Conservation (phyloP, 768 basidiomycete genomes). For the Ramaria sp. region DNA sequence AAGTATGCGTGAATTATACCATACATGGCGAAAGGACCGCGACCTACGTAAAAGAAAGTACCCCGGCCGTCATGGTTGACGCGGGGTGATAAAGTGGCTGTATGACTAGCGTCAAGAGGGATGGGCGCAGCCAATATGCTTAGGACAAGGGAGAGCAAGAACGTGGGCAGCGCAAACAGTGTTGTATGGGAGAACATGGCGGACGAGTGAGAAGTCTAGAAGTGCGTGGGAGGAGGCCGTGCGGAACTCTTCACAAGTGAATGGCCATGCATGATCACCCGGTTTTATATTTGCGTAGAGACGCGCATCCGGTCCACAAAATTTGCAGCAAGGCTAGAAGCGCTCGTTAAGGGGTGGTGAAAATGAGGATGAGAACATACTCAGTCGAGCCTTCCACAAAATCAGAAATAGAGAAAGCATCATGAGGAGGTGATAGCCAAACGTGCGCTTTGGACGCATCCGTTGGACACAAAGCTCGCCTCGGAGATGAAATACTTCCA, state of each 20-base stretch:
- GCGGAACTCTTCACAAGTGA: neutral
- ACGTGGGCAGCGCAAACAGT: constrained; percentile 25
- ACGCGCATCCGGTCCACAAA: neutral
- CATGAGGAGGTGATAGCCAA: neutral
- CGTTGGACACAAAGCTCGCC: neutral
- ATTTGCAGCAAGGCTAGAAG: neutral
- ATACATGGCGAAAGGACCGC: constrained; percentile 3
- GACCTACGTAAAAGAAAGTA: constrained; percentile 23
- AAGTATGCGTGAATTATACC: constrained; percentile 6
- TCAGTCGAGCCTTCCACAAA: neutral
- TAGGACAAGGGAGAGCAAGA: constrained; percentile 22
- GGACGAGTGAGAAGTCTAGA: constrained; percentile 11
- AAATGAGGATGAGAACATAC: neutral
- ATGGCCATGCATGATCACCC: neutral
- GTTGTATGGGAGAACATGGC: constrained; percentile 32
- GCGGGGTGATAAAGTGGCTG: constrained; percentile 36
- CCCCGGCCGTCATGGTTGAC: constrained; percentile 42
- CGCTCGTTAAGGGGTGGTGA: neutral
- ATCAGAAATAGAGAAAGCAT: neutral
- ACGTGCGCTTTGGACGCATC: neutral
- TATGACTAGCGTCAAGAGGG: constrained; percentile 21
- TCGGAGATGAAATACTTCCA: neutral
- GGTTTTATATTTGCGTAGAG: neutral
- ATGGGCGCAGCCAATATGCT: constrained; percentile 35
- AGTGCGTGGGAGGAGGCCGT: constrained; percentile 9